These are phyloP conservation scores for Leonotis leonurus DNA, from an alignment of 257 asterid species.

Conservation along the genomic window DNA sequence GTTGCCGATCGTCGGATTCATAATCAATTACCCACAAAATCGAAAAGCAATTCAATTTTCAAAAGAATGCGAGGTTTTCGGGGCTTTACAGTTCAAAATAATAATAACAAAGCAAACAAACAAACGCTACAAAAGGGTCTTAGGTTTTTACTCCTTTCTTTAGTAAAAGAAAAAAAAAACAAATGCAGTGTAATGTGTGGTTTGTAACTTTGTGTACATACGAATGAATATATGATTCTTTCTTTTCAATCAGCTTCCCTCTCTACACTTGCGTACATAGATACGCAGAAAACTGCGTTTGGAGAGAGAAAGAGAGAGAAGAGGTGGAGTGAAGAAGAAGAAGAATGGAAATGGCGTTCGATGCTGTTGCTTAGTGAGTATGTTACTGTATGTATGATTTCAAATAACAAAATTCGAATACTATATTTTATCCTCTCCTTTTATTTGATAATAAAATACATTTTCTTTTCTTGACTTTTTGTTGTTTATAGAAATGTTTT, in stretches of 20 bases:
- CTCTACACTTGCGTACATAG: not conserved
- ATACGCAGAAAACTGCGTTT: slow-evolving; percentile 4
- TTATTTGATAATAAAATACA: not conserved
- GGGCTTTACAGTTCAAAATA: slow-evolving; percentile 11
- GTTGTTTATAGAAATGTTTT: slow-evolving; percentile 2
- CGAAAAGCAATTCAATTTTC: not conserved
- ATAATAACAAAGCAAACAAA: not conserved
- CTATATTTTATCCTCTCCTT: not conserved
- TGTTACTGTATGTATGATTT: slow-evolving; percentile 13
- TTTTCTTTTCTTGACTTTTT: not conserved
- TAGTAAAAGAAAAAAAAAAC: slow-evolving; percentile 7
- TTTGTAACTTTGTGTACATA: not conserved
- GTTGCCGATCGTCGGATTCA: slow-evolving; percentile 42
- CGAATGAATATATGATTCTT: no score
- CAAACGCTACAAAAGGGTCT: slow-evolving; percentile 24
- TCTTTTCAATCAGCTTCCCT: not conserved
- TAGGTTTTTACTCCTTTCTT: slow-evolving; percentile 13
- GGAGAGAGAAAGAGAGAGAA: slow-evolving; percentile 23
- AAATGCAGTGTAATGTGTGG: slow-evolving; percentile 5
- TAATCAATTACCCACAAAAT: not conserved
- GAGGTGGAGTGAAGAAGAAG: slow-evolving; percentile 20
- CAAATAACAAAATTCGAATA: not conserved
- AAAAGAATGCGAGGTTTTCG: slow-evolving; percentile 18
- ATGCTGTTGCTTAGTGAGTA: no score
- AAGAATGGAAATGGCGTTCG: slow-evolving; percentile 20